Percentiles rank a stretch among this genome's conserved stretches.
Conservation (phyloP, 2,329 filamentous ascomycete genomes). For the Nothomitra cinnamomea region DNA sequence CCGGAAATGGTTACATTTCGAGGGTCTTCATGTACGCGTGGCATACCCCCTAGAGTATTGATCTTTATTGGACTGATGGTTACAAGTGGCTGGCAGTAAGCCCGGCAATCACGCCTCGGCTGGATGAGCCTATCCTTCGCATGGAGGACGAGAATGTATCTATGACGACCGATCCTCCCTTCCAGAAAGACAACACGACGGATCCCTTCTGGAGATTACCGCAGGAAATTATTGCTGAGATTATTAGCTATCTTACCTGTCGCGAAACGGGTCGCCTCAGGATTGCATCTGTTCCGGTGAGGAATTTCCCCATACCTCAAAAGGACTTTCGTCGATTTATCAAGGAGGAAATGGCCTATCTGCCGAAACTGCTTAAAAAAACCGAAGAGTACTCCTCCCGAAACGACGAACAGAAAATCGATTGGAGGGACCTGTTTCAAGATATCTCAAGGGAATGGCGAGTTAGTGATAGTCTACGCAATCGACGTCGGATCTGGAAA, state of each 20-base stretch:
- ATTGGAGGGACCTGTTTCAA: conserved; percentile 13
- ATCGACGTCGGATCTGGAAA: conserved; percentile 14
- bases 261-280: conserved; percentile 12
- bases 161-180: not conserved
- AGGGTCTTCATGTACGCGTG: conserved; percentile 13
- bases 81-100: conserved; percentile 5
- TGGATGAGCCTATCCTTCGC: not conserved
- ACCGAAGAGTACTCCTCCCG: conserved; percentile 8
- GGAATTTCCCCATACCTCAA: conserved; percentile 8
- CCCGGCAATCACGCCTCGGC: not conserved
- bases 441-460: conserved; percentile 10
- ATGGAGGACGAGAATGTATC: not conserved
- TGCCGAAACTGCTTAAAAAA: conserved; percentile 10
- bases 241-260: conserved; percentile 12
- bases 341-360: conserved; percentile 12
- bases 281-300: conserved; percentile 9
- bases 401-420: conserved; percentile 5
- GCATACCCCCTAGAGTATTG: not conserved
- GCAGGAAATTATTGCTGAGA: conserved; percentile 11
- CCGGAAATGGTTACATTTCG: conserved; percentile 13
- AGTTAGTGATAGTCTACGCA: conserved; percentile 12
- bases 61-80: not conserved
- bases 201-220: conserved; percentile 8
- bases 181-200: not conserved
- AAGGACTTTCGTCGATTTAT: conserved; percentile 12